phyloP scores from a whole-genome alignment of 805 yeast species.

The Tetrapisispora nanseiensis region DNA sequence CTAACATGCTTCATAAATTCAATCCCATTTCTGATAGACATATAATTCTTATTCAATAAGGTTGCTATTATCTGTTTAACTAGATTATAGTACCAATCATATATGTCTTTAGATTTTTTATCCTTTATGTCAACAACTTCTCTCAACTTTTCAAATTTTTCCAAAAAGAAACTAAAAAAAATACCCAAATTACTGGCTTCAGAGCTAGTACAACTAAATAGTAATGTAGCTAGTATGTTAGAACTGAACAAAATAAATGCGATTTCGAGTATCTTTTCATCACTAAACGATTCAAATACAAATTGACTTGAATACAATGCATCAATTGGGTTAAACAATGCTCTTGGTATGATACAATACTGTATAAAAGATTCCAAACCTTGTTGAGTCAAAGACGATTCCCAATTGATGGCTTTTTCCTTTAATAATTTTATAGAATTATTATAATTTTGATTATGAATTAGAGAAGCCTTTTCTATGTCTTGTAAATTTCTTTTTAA shows the following conservation, averaged over 20 bases:
- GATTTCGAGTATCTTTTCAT: constrained; percentile 33
- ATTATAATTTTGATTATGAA: constrained; percentile 16
- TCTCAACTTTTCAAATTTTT: constrained; percentile 39
- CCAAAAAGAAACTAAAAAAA: constrained; percentile 51
- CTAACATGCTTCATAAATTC: constrained; percentile 61
- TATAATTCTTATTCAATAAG: constrained; percentile 42
- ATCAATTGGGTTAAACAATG: constrained; percentile 71
- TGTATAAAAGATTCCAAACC: constrained; percentile 39
- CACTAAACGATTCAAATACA: constrained; percentile 39
- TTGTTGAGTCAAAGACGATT: constrained; percentile 7
- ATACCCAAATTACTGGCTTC: constrained; percentile 81
- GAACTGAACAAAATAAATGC: constrained; percentile 40
- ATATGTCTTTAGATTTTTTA: constrained; percentile 34
- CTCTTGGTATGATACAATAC: constrained; percentile 64
- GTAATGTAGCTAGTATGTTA: constrained; percentile 43
- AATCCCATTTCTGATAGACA: constrained; percentile 72
- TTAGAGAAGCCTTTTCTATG: constrained; percentile 11
- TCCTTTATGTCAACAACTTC: constrained; percentile 18
- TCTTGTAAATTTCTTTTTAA: constrained; percentile 12
- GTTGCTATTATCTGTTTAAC: constrained; percentile 25
- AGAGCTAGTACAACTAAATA: constrained; percentile 59
- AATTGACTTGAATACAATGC: constrained; percentile 63
- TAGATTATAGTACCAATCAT: constrained; percentile 44
- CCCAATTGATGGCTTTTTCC: constrained; percentile 11
- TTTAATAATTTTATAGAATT: constrained; percentile 6